Evolutionary conservation across 2,329 filamentous ascomycete genomes (phyloP).

Genomic region (Botrytis pseudocinerea): DNA sequence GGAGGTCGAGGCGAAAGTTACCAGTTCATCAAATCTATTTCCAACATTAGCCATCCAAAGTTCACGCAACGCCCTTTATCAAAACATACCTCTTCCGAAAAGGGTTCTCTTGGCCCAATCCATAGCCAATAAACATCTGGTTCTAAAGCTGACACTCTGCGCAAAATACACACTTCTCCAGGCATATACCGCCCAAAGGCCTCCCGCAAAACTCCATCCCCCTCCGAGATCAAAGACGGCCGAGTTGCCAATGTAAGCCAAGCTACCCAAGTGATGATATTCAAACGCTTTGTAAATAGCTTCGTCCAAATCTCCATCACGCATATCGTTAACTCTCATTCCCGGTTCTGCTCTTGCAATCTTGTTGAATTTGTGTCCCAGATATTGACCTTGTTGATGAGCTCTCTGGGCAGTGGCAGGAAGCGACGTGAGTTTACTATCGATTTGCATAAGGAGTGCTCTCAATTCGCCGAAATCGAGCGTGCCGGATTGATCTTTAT

Average conservation of each 20-base stretch:
- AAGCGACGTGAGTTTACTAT: slow-evolving; percentile 88
- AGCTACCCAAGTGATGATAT: slow-evolving; percentile 85
- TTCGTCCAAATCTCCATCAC: slow-evolving; percentile 87
- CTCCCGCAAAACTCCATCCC: slow-evolving; percentile 76
- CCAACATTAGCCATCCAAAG: neutral
- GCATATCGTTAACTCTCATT: slow-evolving; percentile 74
- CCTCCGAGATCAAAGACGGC: slow-evolving; percentile 88
- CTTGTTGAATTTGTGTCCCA: slow-evolving; percentile 92
- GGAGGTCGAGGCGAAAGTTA: neutral
- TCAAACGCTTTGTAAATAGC: slow-evolving; percentile 93
- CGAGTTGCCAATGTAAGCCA: slow-evolving; percentile 95
- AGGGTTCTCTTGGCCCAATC: slow-evolving; percentile 97
- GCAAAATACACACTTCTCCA: slow-evolving; percentile 98
- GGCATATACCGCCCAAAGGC: slow-evolving; percentile 88
- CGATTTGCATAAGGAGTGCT: slow-evolving; percentile 87
- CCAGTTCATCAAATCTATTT: slow-evolving; percentile 15
- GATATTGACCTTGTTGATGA: slow-evolving; percentile 91
- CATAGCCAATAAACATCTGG: slow-evolving; percentile 87
- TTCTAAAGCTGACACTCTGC: slow-evolving; percentile 91
- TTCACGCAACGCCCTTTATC: neutral
- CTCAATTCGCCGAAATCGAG: slow-evolving; percentile 91
- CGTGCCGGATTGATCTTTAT: slow-evolving; percentile 89
- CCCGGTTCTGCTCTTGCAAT: slow-evolving; percentile 76
- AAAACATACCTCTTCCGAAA: slow-evolving; percentile 79
- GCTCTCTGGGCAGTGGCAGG: slow-evolving; percentile 95